Percentiles rank a stretch among this genome's conserved stretches.
These are phyloP conservation scores for Fusarium algeriense DNA, from an alignment of 2,329 filamentous ascomycete genomes.

Conservation along the genomic window DNA sequence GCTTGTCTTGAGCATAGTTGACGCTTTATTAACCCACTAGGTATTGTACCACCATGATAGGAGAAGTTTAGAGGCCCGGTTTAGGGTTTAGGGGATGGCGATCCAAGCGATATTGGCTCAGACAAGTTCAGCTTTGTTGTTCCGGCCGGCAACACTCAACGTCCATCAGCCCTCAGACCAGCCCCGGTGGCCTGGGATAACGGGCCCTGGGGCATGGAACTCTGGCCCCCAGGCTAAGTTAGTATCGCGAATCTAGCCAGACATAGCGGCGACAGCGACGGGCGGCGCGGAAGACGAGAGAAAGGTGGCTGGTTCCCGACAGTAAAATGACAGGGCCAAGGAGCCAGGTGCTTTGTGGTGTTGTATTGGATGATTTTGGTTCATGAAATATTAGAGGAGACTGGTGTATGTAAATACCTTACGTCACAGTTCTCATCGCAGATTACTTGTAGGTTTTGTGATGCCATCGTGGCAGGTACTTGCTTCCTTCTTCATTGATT, in stretches of 20 bases:
- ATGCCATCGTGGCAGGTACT: neutral
- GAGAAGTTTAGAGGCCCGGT: slow-evolving; percentile 10
- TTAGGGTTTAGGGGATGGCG: slow-evolving; percentile 26
- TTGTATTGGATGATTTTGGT: neutral
- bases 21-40: slow-evolving; percentile 18
- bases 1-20: slow-evolving; percentile 23
- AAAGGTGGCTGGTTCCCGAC: slow-evolving; percentile 6
- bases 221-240: slow-evolving; percentile 2
- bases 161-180: slow-evolving; percentile 24
- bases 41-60: slow-evolving; percentile 15
- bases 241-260: slow-evolving; percentile 32
- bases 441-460: neutral
- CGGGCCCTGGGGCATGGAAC: slow-evolving; percentile 17
- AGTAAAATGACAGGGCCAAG: slow-evolving; percentile 4
- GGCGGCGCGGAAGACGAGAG: slow-evolving; percentile 11
- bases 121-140: slow-evolving; percentile 27
- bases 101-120: slow-evolving; percentile 23
- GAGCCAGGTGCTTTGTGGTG: neutral
- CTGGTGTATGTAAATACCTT: neutral
- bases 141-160: slow-evolving; percentile 44
- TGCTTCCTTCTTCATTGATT: neutral
- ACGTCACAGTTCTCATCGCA: neutral
- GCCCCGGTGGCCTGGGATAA: slow-evolving; percentile 24
- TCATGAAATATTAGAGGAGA: neutral
- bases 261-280: slow-evolving; percentile 17